phyloP scores from a whole-genome alignment of 441 rosid genomes.

The Codiaeum variegatum region DNA sequence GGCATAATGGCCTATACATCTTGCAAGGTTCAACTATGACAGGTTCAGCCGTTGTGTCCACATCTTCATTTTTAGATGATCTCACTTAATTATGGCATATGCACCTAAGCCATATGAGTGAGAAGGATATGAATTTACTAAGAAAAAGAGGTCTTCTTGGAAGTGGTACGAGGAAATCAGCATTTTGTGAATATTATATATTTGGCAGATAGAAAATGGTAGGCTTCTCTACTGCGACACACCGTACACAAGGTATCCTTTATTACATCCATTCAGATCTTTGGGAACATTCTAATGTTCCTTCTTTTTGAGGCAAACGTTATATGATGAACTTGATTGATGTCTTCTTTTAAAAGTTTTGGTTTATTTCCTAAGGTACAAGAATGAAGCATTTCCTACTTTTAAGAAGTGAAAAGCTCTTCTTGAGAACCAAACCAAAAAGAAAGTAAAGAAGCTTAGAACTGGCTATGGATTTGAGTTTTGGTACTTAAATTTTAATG shows the following conservation, averaged over 20 bases:
- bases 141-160: neutral
- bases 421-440: too few relatives aligned
- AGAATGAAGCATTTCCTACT: too few relatives aligned
- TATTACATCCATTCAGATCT: slow-evolving; percentile 1
- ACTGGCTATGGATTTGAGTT: too few relatives aligned
- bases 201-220: neutral
- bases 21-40: neutral
- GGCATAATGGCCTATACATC: neutral
- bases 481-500: neutral
- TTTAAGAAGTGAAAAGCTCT: too few relatives aligned
- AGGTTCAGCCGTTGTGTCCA: neutral
- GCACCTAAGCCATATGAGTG: neutral
- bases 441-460: too few relatives aligned
- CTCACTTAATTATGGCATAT: neutral
- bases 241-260: too few relatives aligned
- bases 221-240: too few relatives aligned
- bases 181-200: neutral
- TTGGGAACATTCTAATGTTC: neutral
- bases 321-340: neutral
- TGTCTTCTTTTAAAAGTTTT: neutral
- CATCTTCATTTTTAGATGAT: neutral
- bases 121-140: too few relatives aligned
- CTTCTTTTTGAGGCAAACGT: neutral
- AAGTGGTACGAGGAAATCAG: neutral
- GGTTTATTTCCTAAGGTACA: neutral